Base-by-base conservation (phyloP, 495 filamentous ascomycete genomes). In the Lepidopterella palustris region DNA sequence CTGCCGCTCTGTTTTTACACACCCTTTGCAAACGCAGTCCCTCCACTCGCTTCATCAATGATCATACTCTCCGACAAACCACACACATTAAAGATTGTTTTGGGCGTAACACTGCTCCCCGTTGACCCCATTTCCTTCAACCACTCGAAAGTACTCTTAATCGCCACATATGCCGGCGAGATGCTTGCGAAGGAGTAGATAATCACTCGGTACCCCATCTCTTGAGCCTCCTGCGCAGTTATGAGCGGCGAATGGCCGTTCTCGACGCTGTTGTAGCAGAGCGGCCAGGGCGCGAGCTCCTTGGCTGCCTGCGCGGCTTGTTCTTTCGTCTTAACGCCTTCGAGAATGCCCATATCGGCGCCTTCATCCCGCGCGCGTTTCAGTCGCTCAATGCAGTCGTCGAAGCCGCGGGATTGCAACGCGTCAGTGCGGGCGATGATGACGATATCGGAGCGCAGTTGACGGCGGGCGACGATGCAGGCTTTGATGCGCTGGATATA, bases 361-460 rank as follows among this genome's bases (percentile, higher is more conserved):
- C 69, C 67, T 11, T 49, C 48, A 15, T 64, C 65, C 5, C 35
- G 25, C 2, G 69, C 69, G 3, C 28, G 57, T 28, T 63, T 61
- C 6, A 72, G 56, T 8, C 69, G 48, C 39, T 57, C 31, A 21
- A 68, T 32, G 5, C 51, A 56, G 13, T 67, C 65, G n/a, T 70
- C 65, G 50, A 68, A 71, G 15, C 69, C 66, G 4, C 51, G 29
- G 1, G 42, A 42, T 52, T 70, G 65, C 20, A 63, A 32, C 5
- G 69, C 69, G 53, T 70, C 68, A 3, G 68, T 72, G 9, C 69
- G 65, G 21, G 68, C 68, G 28, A 72, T 67, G 50, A 72, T 62
- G 11, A 71, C 57, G 21, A 71, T 66, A 29, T 71, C 68, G 8
- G 45, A 51, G 35, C 63, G 55, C 2, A 64, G 29, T 48, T 58